phyloP scores from a whole-genome alignment of 768 basidiomycete genomes.

The Naganishia friedmannii region DNA sequence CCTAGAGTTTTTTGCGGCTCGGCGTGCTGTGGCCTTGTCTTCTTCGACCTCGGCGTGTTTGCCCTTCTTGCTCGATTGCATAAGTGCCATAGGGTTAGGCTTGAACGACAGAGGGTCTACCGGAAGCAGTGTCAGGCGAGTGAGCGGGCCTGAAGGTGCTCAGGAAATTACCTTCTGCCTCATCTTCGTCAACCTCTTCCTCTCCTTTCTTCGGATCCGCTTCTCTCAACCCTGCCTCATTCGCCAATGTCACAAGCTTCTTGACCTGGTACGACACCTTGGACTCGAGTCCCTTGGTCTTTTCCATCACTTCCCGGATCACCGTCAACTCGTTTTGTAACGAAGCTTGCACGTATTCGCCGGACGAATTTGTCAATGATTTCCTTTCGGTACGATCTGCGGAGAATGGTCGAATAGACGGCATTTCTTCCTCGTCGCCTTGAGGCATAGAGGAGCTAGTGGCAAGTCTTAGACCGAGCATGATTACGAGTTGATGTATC shows the following conservation, averaged over 20 bases:
- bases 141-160: neutral
- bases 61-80: slow-evolving; percentile 42
- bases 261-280: slow-evolving; percentile 95
- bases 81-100: slow-evolving; percentile 77
- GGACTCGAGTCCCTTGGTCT: slow-evolving; percentile 75
- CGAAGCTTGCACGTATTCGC: slow-evolving; percentile 16
- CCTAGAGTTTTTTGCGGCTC: slow-evolving; percentile 16
- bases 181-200: slow-evolving; percentile 49
- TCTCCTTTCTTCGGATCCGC: slow-evolving; percentile 32
- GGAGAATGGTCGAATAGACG: slow-evolving; percentile 11
- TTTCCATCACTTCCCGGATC: slow-evolving; percentile 78
- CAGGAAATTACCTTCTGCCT: slow-evolving; percentile 61
- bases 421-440: slow-evolving; percentile 18
- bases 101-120: slow-evolving; percentile 82
- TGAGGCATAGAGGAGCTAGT: slow-evolving; percentile 2
- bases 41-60: slow-evolving; percentile 48
- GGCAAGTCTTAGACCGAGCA: slow-evolving; percentile 50
- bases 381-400: slow-evolving; percentile 6
- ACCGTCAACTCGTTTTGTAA: slow-evolving; percentile 65
- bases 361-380: neutral
- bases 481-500: slow-evolving; percentile 73
- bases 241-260: slow-evolving; percentile 76
- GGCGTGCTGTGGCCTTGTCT: slow-evolving; percentile 6
- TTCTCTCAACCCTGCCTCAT: slow-evolving; percentile 53
- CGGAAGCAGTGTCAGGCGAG: slow-evolving; percentile 46